These are phyloP conservation scores for Alliaria petiolata DNA, from an alignment of 345 rosid genomes.

Conservation along the genomic window DNA sequence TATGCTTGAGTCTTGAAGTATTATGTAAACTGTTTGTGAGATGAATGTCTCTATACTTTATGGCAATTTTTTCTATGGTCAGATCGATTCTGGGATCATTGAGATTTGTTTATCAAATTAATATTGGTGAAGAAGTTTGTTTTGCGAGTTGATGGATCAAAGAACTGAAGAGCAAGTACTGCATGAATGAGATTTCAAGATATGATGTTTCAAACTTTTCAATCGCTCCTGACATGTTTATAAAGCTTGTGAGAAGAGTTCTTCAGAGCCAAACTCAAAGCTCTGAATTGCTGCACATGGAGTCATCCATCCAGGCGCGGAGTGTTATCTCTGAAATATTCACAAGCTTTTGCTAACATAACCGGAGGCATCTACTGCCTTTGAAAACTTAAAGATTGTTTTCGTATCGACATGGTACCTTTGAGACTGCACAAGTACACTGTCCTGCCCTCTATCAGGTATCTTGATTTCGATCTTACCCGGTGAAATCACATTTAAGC, in stretches of 20 bases:
- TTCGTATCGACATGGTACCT: not conserved
- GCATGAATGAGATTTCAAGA: not conserved
- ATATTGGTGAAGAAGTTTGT: not conserved
- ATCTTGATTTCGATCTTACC: not conserved
- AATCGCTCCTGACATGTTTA: slow-evolving; percentile 28
- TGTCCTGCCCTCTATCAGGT: not conserved
- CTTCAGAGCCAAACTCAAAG: slow-evolving; percentile 27
- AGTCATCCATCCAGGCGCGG: slow-evolving; percentile 4
- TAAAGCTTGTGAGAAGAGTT: slow-evolving; percentile 39
- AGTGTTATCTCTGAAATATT: not conserved
- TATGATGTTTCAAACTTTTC: no score
- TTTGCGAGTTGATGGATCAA: not conserved
- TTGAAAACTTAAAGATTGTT: not conserved
- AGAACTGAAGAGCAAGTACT: not conserved
- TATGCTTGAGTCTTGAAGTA: no score
- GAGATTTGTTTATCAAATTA: no score
- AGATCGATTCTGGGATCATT: no score
- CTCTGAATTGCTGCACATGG: slow-evolving; percentile 28
- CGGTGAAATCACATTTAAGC: not conserved
- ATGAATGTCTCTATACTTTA: no score
- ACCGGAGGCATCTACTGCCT: not conserved
- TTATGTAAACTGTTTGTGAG: no score
- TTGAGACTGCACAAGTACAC: not conserved
- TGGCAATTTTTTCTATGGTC: no score
- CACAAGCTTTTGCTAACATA: not conserved